A percentile compares a stretch with the other conserved stretches of the same genome.
phyloP scores from a whole-genome alignment of 176 grass and related monocot species.

The Triticum dicoccoides region DNA sequence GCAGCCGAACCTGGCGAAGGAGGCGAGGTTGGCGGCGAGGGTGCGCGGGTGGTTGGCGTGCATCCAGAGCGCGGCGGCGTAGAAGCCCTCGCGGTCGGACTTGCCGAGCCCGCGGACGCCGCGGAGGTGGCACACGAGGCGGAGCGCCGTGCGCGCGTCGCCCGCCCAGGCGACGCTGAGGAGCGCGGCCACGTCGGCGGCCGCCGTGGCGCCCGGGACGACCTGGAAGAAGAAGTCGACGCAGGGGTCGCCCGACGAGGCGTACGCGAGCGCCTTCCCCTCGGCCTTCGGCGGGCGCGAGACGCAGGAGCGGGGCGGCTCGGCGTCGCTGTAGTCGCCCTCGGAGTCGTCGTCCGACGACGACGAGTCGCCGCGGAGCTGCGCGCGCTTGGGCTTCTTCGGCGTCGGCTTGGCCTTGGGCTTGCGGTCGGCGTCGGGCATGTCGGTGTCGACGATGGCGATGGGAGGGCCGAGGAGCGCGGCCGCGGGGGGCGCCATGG shows the following conservation, averaged over 20 bases:
- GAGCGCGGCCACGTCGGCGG: background rate
- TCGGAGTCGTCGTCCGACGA: background rate
- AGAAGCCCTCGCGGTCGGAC: constrained; percentile 42
- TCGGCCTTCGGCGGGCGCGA: background rate
- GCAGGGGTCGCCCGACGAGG: constrained; percentile 48
- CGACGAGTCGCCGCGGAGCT: background rate
- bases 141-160: constrained; percentile 38
- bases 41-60: constrained; percentile 46
- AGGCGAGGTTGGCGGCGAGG: constrained; percentile 44
- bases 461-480: constrained; percentile 22
- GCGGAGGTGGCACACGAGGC: background rate
- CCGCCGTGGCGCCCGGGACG: constrained; percentile 6
- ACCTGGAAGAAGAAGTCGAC: constrained; percentile 72
- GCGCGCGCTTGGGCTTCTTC: constrained; percentile 12
- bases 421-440: too few species aligned
- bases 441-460: constrained; percentile 19
- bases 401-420: background rate
- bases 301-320: background rate
- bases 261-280: constrained; percentile 15
- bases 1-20: constrained; percentile 41
- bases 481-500: background rate
- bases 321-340: background rate
- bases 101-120: background rate
- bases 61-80: constrained; percentile 45
- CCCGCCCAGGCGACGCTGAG: constrained; percentile 42